Base-by-base conservation (phyloP, 257 asterid species). In the Cynanchum wilfordii region DNA sequence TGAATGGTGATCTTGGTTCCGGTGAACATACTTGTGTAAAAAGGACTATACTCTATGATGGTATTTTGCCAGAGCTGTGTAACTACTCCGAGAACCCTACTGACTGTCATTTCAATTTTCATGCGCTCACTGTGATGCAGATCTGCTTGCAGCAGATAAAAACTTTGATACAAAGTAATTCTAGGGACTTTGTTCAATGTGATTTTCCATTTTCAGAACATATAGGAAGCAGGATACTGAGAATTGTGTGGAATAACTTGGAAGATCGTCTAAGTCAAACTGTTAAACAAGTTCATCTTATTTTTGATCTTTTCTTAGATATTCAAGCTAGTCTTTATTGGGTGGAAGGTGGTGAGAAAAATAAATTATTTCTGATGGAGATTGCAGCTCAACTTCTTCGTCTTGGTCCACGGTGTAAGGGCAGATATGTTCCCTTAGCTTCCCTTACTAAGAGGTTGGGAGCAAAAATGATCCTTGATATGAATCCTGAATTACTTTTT, bases 231-330 rank as follows among this genome's bases (percentile, higher is more conserved):
- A 83, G 97, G 80, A 83, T 91, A 80, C 75, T 91, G 73, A 87
- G 87, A 82, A 89, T 84, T 75, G 90, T 91, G 72, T 94, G 99
- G 99, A 86, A 86, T 83, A 94, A 94, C 85, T 82, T 94, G 87
- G 99, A 94, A 83, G 99, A 94, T 82, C 97, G 97, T 83, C 80
- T 94, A 73, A 94, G 91, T 80, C 99, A 94, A 86, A 87, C 99
- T 16, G 99, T 94, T 70, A 94, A 87, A 81, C 99, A 94, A 86
- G 96, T 87, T 79, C 95, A 94, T 81, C 95, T 94, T 62, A 89
- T 94, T 73, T 89, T 94, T 79, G 99, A 94, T 79, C 93, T 94
- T 80, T 91, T 87, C 78, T 73, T 94, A 85, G 96, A 91, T 77
- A 85, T 94, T 78, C 93, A 87, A 77, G 82, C 89, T 56, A 83